Evolutionary conservation across 768 basidiomycete species (phyloP).

Genomic region (Kwoniella europaea): DNA sequence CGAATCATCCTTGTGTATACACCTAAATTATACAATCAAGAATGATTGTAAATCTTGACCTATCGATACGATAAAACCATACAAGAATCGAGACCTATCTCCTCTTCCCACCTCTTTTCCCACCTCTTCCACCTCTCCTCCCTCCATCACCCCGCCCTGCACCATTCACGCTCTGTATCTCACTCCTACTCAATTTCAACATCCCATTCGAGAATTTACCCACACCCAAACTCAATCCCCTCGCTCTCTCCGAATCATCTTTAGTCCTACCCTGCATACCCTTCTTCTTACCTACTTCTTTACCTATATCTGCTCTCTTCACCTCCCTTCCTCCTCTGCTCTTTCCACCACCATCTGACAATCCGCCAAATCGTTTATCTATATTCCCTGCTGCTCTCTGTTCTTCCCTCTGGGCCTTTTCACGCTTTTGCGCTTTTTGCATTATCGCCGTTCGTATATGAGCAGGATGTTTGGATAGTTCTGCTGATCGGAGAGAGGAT

Average conservation of each 20-base stretch:
- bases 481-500: slow-evolving; percentile 19
- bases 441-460: slow-evolving; percentile 54
- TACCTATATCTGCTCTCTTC: slow-evolving; percentile 24
- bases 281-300: slow-evolving; percentile 28
- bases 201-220: slow-evolving; percentile 55
- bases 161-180: slow-evolving; percentile 49
- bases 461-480: slow-evolving; percentile 45
- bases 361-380: slow-evolving; percentile 44
- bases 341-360: slow-evolving; percentile 34
- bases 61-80: no score
- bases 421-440: slow-evolving; percentile 39
- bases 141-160: slow-evolving; percentile 22
- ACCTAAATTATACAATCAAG: neutral
- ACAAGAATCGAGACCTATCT: neutral
- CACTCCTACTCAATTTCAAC: slow-evolving; percentile 53
- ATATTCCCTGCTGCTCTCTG: slow-evolving; percentile 47
- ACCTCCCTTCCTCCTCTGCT: slow-evolving; percentile 29
- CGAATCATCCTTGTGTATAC: no score
- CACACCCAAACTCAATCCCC: slow-evolving; percentile 55
- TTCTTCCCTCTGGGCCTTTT: slow-evolving; percentile 40
- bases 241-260: slow-evolving; percentile 34
- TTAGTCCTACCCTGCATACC: slow-evolving; percentile 48
- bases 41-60: neutral
- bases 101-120: slow-evolving; percentile 15
- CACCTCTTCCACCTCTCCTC: slow-evolving; percentile 16